phyloP scores from a whole-genome alignment of 495 filamentous ascomycete species.

The Ascobolus immersus region DNA sequence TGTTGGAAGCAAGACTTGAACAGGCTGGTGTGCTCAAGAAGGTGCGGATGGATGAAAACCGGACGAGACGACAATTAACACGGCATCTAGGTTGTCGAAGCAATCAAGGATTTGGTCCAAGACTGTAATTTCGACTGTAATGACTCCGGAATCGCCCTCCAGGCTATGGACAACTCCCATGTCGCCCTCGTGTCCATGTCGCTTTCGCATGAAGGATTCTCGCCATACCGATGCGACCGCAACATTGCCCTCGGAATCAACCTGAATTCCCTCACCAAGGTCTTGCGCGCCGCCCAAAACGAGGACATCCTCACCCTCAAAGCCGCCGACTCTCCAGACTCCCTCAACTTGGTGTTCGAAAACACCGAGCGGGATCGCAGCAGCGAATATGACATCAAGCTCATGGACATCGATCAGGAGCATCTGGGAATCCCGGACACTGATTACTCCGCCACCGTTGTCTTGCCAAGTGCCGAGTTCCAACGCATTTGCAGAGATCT shows the following conservation, averaged over 20 bases:
- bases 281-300: slow-evolving; percentile 77
- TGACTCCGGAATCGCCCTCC: slow-evolving; percentile 91
- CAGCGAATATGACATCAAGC: slow-evolving; percentile 96
- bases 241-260: slow-evolving; percentile 98
- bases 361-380: slow-evolving; percentile 66
- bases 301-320: slow-evolving; percentile 91
- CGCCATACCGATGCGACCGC: slow-evolving; percentile 92
- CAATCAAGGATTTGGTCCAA: slow-evolving; percentile 97
- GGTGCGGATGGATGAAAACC: slow-evolving; percentile 26
- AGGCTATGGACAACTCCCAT: slow-evolving; percentile 99
- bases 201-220: slow-evolving; percentile 85
- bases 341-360: slow-evolving; percentile 89
- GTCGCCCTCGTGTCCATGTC: slow-evolving; percentile 97
- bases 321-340: slow-evolving; percentile 88
- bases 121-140: slow-evolving; percentile 99
- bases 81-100: slow-evolving; percentile 57
- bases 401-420: slow-evolving; percentile 99
- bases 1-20: slow-evolving; percentile 93
- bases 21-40: slow-evolving; percentile 89
- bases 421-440: slow-evolving; percentile 97
- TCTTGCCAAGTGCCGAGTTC: slow-evolving; percentile 77
- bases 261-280: slow-evolving; percentile 85
- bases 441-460: slow-evolving; percentile 77
- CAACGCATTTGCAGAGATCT: slow-evolving; percentile 83
- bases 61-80: background rate